Evolutionary conservation across 345 rosid species (phyloP).

Genomic region (Nasturtium officinale): DNA sequence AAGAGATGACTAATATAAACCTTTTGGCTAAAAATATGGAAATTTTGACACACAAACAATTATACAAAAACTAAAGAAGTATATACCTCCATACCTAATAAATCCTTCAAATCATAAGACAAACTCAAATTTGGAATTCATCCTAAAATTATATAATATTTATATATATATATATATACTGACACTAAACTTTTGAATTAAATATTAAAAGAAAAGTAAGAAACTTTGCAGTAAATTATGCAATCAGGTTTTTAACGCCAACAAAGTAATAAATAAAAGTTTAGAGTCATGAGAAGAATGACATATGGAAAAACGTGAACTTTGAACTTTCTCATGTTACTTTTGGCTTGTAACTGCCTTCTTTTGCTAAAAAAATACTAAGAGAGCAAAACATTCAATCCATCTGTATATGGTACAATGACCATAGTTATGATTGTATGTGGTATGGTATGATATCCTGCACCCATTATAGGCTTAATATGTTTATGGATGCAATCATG

Average conservation of each 20-base stretch:
- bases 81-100: neutral
- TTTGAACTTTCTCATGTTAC: neutral
- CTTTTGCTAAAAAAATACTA: slow-evolving; percentile 52
- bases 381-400: slow-evolving; percentile 93
- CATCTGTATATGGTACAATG: slow-evolving; percentile 90
- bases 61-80: too few species aligned
- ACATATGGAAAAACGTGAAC: slow-evolving; percentile 2
- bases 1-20: too few species aligned
- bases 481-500: slow-evolving; percentile 82
- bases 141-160: neutral
- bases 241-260: neutral
- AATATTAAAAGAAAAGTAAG: neutral
- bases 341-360: slow-evolving; percentile 18
- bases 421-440: slow-evolving; percentile 88
- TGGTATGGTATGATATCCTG: slow-evolving; percentile 90
- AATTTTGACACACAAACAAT: too few species aligned
- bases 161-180: neutral
- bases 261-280: neutral
- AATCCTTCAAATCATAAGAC: neutral
- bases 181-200: neutral
- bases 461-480: slow-evolving; percentile 90
- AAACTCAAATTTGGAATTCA: neutral
- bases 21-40: too few species aligned
- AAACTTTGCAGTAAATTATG: neutral
- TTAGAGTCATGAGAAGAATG: slow-evolving; percentile 24